These are phyloP conservation scores for Starmerella scarabaei DNA, from an alignment of 805 yeast genomes.

Conservation along the genomic window DNA sequence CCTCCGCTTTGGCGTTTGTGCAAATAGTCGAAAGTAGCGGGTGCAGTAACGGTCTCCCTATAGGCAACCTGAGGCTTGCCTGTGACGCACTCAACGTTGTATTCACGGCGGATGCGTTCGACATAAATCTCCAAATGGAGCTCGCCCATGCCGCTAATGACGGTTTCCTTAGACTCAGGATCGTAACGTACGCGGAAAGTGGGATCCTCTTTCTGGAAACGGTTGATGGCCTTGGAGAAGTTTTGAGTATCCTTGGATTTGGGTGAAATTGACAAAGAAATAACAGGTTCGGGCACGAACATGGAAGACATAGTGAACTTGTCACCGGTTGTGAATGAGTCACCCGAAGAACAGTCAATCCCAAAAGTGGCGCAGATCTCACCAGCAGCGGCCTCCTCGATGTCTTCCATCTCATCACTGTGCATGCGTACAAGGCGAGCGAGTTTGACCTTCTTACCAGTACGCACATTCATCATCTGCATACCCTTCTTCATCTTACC, in stretches of 20 bases:
- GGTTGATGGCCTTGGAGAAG: conserved; percentile 90
- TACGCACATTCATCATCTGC: conserved; percentile 74
- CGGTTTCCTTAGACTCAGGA: conserved; percentile 81
- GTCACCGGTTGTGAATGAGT: conserved; percentile 81
- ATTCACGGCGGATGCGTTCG: conserved; percentile 96
- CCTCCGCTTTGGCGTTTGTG: conserved; percentile 99
- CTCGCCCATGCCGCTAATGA: conserved; percentile 97
- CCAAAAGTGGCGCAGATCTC: conserved; percentile 99
- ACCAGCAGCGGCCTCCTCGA: conserved; percentile 89
- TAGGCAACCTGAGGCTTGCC: conserved; percentile 98
- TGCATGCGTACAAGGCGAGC: conserved; percentile 96
- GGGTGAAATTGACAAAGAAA: conserved; percentile 81
- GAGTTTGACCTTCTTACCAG: conserved; percentile 87
- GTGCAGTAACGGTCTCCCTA: conserved; percentile 73
- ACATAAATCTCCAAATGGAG: conserved; percentile 93
- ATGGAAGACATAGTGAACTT: conserved; percentile 88
- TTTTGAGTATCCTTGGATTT: conserved; percentile 74
- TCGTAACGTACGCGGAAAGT: conserved; percentile 90
- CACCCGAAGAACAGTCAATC: conserved; percentile 97
- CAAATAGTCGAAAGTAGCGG: conserved; percentile 76
- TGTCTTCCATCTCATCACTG: conserved; percentile 97
- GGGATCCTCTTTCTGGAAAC: conserved; percentile 98
- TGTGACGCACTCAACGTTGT: conserved; percentile 85
- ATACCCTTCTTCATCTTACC: conserved; percentile 87
- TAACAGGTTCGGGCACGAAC: conserved; percentile 98